Evolutionary conservation across 352 stramenopile species (phyloP).

Genomic region (Globisporangium echinulatum): DNA sequence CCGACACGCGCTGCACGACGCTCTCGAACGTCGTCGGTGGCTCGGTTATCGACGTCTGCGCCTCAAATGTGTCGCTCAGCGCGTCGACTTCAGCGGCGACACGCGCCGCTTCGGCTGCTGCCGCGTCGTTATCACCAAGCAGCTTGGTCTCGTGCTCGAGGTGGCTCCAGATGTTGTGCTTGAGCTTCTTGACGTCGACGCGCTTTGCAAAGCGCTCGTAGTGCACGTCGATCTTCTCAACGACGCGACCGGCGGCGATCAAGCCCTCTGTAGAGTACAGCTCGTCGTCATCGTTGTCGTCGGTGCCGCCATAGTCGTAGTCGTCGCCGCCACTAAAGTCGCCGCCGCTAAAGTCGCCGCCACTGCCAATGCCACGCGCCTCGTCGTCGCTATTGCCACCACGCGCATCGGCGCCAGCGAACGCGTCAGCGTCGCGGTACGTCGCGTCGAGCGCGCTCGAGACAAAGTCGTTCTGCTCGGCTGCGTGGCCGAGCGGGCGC

Average conservation of each 20-base stretch:
- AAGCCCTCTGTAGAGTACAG: conserved; percentile 52
- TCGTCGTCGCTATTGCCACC: not conserved
- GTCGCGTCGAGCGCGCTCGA: conserved; percentile 15
- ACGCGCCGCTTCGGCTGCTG: not conserved
- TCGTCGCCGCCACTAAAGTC: conserved; percentile 3
- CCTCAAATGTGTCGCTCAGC: conserved; percentile 13
- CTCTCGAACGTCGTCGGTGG: conserved; percentile 77
- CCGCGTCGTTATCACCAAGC: conserved; percentile 9
- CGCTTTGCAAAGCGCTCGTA: conserved; percentile 95
- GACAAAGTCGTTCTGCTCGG: conserved; percentile 9
- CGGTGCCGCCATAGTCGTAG: conserved; percentile 29
- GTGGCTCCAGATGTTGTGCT: conserved; percentile 92
- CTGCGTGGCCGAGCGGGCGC: conserved; percentile 11
- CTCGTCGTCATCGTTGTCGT: conserved; percentile 18
- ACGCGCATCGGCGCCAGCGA: too few species aligned
- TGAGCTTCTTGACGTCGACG: conserved; percentile 96
- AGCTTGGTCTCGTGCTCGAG: conserved; percentile 41
- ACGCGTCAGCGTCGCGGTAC: not conserved
- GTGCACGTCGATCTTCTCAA: conserved; percentile 92
- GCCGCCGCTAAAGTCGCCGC: conserved; percentile 7
- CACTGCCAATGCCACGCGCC: conserved; percentile 3
- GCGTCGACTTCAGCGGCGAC: conserved; percentile 9
- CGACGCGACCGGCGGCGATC: conserved; percentile 86
- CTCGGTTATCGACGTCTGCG: conserved; percentile 7
- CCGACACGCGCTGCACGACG: conserved; percentile 86